Percentiles rank a stretch among this genome's conserved stretches.
Conservation (phyloP, 441 rosid species). For the Croton setiger region DNA sequence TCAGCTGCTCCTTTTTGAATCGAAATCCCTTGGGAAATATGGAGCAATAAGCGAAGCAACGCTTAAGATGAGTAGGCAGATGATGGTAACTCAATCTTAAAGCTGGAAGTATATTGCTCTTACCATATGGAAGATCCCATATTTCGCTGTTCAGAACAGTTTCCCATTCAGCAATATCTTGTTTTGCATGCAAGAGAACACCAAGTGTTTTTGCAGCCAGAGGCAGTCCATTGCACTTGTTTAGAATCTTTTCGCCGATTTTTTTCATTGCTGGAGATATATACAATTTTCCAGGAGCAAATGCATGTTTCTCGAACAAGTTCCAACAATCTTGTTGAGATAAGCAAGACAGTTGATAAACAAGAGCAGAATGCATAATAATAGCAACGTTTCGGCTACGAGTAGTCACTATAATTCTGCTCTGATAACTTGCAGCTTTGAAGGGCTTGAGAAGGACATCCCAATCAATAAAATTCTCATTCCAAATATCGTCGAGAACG, state of each 20-base stretch:
- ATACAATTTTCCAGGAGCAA: background rate
- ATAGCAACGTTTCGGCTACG: background rate
- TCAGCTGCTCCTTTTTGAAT: background rate
- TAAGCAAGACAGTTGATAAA: background rate
- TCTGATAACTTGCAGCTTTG: background rate
- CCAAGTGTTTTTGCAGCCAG: constrained; percentile 10
- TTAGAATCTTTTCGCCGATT: background rate
- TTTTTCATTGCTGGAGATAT: background rate
- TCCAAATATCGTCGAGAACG: background rate
- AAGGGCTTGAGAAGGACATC: background rate
- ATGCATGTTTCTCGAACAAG: background rate
- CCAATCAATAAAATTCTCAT: background rate
- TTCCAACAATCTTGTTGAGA: constrained; percentile 1
- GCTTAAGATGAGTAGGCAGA: background rate
- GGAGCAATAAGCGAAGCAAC: background rate
- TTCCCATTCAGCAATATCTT: background rate
- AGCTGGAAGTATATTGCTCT: background rate
- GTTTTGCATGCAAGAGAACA: background rate
- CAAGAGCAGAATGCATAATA: background rate
- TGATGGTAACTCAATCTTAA: background rate
- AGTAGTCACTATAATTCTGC: constrained; percentile 4
- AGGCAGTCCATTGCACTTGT: constrained; percentile 1
- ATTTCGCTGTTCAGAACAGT: background rate
- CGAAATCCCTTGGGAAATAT: background rate
- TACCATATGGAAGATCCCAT: constrained; percentile 1